Conservation (phyloP, 1,284 basidiomycete genomes). For the Fomitiporia mediterranea region DNA sequence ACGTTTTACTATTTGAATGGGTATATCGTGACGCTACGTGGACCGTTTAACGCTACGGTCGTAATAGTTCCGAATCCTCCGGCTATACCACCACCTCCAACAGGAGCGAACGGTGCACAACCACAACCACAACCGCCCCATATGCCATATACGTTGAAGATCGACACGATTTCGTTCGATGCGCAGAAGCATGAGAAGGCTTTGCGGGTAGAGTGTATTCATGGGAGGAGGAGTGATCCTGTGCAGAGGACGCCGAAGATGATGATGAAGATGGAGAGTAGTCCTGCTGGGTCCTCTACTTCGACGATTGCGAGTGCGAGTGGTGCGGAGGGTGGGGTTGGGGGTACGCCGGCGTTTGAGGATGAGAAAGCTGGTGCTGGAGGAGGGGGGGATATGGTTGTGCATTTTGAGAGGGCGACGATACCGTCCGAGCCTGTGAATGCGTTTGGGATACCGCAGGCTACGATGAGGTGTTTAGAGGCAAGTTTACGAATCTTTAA, state of each 20-base stretch:
- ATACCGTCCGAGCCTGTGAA: conserved; percentile 77
- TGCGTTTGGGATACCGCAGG: conserved; percentile 78
- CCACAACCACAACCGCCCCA: conserved; percentile 25
- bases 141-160: conserved; percentile 41
- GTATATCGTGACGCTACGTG: conserved; percentile 66
- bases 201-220: conserved; percentile 55
- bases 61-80: conserved; percentile 38
- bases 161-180: conserved; percentile 67
- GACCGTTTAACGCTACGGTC: conserved; percentile 56
- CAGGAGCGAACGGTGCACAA: conserved; percentile 16
- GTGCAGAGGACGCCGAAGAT: conserved; percentile 37
- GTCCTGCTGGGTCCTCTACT: neutral
- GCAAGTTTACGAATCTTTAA: conserved; percentile 34
- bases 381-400: conserved; percentile 46
- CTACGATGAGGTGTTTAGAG: conserved; percentile 80
- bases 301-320: conserved; percentile 16
- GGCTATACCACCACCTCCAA: conserved; percentile 20
- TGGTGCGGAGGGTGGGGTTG: conserved; percentile 9
- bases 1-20: conserved; percentile 72
- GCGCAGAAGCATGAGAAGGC: conserved; percentile 65
- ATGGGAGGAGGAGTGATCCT: conserved; percentile 43
- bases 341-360: neutral
- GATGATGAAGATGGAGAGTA: conserved; percentile 28
- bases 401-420: conserved; percentile 51
- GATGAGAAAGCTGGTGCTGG: conserved; percentile 3